These are phyloP conservation scores for Podaxis pistillaris DNA, from an alignment of 768 basidiomycete species.

Conservation along the genomic window DNA sequence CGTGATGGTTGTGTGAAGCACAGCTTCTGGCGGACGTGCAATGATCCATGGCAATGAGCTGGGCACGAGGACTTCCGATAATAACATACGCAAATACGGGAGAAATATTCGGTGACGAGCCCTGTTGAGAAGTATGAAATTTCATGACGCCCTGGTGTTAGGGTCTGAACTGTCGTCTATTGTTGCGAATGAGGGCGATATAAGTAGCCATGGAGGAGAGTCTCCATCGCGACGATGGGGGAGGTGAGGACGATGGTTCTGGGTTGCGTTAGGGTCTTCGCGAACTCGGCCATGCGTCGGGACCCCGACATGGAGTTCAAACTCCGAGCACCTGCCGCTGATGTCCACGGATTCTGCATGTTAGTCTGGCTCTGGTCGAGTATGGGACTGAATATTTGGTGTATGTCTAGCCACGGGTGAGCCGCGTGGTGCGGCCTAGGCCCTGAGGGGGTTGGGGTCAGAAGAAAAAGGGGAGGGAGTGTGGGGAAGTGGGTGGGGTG, in stretches of 20 bases:
- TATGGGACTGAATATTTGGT: background rate
- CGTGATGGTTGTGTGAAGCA: background rate
- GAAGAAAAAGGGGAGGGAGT: background rate
- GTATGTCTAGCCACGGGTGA: background rate
- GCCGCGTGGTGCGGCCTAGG: background rate
- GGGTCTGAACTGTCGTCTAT: background rate
- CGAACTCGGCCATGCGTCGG: background rate
- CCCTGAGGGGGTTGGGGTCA: background rate
- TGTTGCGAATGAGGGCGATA: too few species aligned
- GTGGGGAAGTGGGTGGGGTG: background rate
- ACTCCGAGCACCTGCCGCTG: background rate
- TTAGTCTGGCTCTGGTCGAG: background rate
- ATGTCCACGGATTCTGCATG: background rate
- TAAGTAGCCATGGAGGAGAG: background rate
- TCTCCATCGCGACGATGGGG: background rate
- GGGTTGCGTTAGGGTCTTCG: background rate
- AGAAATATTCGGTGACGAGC: background rate
- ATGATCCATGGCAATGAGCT: background rate
- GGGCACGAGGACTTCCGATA: background rate
- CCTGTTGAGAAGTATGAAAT: background rate
- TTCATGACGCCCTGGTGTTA: background rate
- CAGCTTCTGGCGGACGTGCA: background rate
- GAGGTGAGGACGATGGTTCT: background rate
- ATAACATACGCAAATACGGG: background rate
- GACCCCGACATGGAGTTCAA: background rate